Evolutionary conservation across 2,329 filamentous ascomycete genomes (phyloP).

Genomic region (Cladophialophora exuberans): DNA sequence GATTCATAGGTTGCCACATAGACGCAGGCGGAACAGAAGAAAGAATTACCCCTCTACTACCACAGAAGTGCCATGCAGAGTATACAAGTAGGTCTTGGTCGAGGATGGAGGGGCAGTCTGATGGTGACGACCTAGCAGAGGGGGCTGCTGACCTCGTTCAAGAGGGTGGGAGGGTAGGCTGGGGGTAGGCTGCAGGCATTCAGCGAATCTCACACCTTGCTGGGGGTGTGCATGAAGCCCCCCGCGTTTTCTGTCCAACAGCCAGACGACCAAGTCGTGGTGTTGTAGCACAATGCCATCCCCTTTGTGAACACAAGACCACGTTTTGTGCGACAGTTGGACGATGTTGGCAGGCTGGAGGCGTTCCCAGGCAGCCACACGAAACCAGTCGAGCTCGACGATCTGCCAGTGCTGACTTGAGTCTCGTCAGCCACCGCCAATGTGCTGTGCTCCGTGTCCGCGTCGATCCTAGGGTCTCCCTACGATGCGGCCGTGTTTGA

Average conservation of each 20-base stretch:
- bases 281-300: slow-evolving; percentile 22
- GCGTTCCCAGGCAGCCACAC: slow-evolving; percentile 9
- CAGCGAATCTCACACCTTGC: background rate
- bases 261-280: slow-evolving; percentile 6
- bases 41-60: background rate
- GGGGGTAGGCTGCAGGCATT: background rate
- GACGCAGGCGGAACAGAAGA: background rate
- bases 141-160: no score
- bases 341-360: slow-evolving; percentile 11
- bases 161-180: no score
- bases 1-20: background rate
- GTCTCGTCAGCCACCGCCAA: background rate
- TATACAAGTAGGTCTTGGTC: background rate
- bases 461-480: background rate
- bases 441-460: background rate
- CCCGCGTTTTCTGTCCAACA: slow-evolving; percentile 20
- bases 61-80: slow-evolving; percentile 1
- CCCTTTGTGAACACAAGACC: slow-evolving; percentile 16
- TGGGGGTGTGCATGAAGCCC: slow-evolving; percentile 20
- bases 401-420: slow-evolving; percentile 4
- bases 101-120: slow-evolving; percentile 10
- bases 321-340: slow-evolving; percentile 23
- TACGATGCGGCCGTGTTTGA: background rate
- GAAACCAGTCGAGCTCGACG: background rate
- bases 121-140: slow-evolving; percentile 2